Conservation (phyloP, 139 green algal species). For the Dunaliella sp. region DNA sequence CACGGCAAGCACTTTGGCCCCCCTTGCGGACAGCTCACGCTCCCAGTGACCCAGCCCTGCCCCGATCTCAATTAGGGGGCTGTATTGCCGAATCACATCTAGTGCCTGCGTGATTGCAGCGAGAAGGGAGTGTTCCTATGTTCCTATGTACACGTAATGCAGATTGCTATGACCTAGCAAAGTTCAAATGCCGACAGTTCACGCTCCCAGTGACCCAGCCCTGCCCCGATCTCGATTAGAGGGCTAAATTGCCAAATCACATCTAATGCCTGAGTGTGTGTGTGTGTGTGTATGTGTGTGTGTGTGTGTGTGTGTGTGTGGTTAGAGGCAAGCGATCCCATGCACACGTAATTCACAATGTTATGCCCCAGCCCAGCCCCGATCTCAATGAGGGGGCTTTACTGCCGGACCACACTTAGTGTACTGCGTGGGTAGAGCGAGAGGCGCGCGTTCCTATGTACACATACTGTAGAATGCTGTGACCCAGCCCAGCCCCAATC, state of each 20-base stretch:
- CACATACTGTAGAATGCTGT: too few species aligned
- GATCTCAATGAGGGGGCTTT: constrained; percentile 8
- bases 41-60: constrained; percentile 18
- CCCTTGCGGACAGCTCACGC: not conserved
- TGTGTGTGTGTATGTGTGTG: not conserved
- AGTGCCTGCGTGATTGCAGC: constrained; percentile 12
- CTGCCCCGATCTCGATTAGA: constrained; percentile 6
- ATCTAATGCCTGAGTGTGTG: not conserved
- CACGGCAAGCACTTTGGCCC: constrained; percentile 2
- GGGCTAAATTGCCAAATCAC: not conserved
- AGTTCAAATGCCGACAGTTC: not conserved
- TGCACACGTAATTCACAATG: too few species aligned
- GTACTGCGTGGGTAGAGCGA: too few species aligned
- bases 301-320: not conserved
- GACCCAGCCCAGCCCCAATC: constrained; percentile 1
- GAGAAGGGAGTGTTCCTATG: too few species aligned
- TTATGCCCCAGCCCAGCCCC: constrained; percentile 15
- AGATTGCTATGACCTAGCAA: too few species aligned
- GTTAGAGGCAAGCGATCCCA: too few species aligned
- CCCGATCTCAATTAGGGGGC: constrained; percentile 6
- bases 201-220: constrained; percentile 3
- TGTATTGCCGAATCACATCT: not conserved
- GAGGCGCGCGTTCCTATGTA: too few species aligned
- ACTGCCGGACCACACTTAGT: not conserved
- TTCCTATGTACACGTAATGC: too few species aligned